Evolutionary conservation across 1,139 yeast genomes (phyloP), one percentile per base, ranked within the genome.

Genomic region (Protomyces pachydermus): DNA sequence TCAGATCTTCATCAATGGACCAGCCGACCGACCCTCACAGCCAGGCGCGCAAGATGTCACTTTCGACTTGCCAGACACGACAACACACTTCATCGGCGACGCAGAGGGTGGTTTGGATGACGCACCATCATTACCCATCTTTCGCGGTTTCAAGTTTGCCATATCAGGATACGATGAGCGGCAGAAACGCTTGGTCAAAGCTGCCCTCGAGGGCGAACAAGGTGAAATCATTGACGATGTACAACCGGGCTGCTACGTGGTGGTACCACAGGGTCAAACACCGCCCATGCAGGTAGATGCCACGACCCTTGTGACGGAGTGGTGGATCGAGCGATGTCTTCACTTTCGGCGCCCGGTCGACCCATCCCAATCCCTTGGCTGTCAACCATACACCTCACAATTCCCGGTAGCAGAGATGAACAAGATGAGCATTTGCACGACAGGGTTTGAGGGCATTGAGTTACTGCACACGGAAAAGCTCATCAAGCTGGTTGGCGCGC

Each of bases 251-350:
- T 56, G n/a, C 25, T 35, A 28, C 18, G 10, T 16, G 35, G 54
- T 54, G 12, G 58, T 54, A 20, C 64, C 64, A 12, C 58, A 54
- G 14, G 55, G 48, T 34, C 46, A 50, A 5, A 6, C 6, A 23
- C 58, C 64, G 23, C 58, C 58, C 3, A 9, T 20, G n/a, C 50
- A 23, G 20, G 37, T 6, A 25, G 28, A 23, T 8, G 9, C 28
- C 9, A 16, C 54, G 3, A 54, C 46, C 4, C 23, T 54, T n/a
- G 64, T 60, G 32, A 60, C 64, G 3, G 64, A 60, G 16, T 54
- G 37, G 48, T 60, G 64, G 64, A 52, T 60, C 20, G 64, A 60
- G 38, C 46, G 64, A 23, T 60, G 64, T 48, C 35, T 60, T 16
- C 38, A 56, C 3, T 46, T 42, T 16, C 54, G 48, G 16, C 39